Percentiles rank a stretch among this genome's conserved stretches.
Evolutionary conservation across 169 alveolate species (phyloP).

Genomic region (Besnoitia besnoiti): DNA sequence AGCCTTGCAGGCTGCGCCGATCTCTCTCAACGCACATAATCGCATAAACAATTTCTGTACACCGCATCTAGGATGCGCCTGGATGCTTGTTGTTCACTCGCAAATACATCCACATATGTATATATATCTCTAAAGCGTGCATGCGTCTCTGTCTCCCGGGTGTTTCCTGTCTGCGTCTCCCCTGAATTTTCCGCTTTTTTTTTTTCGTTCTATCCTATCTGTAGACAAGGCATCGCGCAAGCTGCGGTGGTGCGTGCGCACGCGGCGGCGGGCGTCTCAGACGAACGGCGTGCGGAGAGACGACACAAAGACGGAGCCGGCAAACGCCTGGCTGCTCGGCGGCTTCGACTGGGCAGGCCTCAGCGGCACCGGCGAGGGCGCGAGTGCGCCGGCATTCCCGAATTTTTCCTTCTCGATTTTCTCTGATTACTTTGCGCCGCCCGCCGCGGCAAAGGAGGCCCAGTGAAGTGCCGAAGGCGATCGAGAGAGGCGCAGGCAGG

Average conservation of each 20-base stretch:
- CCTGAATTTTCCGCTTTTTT: not conserved
- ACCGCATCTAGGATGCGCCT: too few relatives aligned
- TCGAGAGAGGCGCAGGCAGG: not conserved
- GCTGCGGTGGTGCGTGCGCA: constrained; percentile 4
- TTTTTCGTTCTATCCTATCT: not conserved
- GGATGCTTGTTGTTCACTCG: too few relatives aligned
- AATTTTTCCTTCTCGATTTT: not conserved
- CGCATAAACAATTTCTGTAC: too few relatives aligned
- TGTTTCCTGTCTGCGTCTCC: not conserved
- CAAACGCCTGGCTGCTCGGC: not conserved
- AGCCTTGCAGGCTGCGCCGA: too few relatives aligned
- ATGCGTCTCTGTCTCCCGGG: not conserved
- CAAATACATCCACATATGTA: too few relatives aligned
- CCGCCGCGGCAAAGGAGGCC: not conserved
- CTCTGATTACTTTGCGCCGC: not conserved
- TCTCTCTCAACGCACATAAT: too few relatives aligned
- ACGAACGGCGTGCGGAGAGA: not conserved
- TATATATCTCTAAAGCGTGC: not conserved
- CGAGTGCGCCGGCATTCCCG: not conserved
- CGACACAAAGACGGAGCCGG: not conserved
- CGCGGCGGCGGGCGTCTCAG: not conserved
- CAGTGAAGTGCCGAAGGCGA: not conserved
- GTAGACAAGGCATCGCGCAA: not conserved
- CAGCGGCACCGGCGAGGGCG: not conserved
- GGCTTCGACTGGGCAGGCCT: not conserved